These are phyloP conservation scores for Taphrina betulina DNA, from an alignment of 1,139 yeast genomes.

Conservation along the genomic window DNA sequence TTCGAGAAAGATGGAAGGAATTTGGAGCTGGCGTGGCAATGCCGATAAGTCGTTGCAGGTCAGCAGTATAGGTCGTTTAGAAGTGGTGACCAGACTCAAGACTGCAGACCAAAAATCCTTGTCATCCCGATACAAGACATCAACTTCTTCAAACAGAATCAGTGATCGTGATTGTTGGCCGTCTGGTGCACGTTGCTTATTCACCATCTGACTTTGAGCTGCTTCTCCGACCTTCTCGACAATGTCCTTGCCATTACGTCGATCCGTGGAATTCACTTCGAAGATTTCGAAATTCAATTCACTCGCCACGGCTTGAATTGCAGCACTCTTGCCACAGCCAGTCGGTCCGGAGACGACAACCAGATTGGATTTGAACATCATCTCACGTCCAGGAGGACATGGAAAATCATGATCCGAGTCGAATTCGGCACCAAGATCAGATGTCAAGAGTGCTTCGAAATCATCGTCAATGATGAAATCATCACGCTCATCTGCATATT, in stretches of 20 bases:
- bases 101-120: constrained; percentile 77
- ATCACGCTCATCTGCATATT: background rate
- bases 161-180: constrained; percentile 43
- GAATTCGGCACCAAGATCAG: constrained; percentile 12
- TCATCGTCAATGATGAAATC: constrained; percentile 18
- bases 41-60: constrained; percentile 62
- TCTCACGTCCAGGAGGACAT: constrained; percentile 8
- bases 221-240: constrained; percentile 67
- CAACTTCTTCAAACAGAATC: constrained; percentile 82
- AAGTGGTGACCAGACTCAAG: constrained; percentile 59
- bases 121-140: constrained; percentile 75
- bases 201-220: constrained; percentile 80
- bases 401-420: background rate
- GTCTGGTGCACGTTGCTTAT: constrained; percentile 45
- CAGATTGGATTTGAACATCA: constrained; percentile 24
- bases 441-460: background rate
- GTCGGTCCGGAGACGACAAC: constrained; percentile 67
- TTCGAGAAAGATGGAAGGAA: constrained; percentile 1
- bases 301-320: constrained; percentile 67
- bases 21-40: constrained; percentile 56
- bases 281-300: constrained; percentile 70
- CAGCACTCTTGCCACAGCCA: constrained; percentile 78
- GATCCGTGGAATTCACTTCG: constrained; percentile 74
- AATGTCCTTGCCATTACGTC: constrained; percentile 71
- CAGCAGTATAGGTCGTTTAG: constrained; percentile 76